Percentiles rank a stretch among this genome's conserved stretches.
Conservation (phyloP, 768 basidiomycete genomes). For the Tulasnella calospora region DNA sequence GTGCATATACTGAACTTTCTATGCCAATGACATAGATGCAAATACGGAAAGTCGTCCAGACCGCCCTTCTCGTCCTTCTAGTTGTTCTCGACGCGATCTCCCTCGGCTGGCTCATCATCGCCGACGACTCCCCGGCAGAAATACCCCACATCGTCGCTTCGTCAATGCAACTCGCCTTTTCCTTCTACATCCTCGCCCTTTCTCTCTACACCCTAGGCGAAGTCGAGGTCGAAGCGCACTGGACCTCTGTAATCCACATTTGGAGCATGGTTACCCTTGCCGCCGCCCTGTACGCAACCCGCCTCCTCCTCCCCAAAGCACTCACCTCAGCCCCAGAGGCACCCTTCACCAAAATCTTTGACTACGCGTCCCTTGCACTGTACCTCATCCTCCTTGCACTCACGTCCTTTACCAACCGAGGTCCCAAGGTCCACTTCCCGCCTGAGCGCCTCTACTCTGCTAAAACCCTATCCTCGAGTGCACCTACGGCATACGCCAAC, state of each 20-base stretch:
- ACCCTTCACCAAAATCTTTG: conserved; percentile 36
- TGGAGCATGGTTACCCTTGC: conserved; percentile 52
- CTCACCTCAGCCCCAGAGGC: background rate
- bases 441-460: conserved; percentile 68
- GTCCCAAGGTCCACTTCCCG: conserved; percentile 71
- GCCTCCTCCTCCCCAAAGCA: conserved; percentile 52
- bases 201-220: conserved; percentile 49
- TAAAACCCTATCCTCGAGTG: conserved; percentile 56
- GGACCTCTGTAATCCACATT: conserved; percentile 57
- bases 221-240: conserved; percentile 40
- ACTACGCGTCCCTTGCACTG: conserved; percentile 51
- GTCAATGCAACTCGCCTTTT: conserved; percentile 49
- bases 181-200: conserved; percentile 56
- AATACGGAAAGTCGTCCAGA: conserved; percentile 52
- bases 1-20: background rate
- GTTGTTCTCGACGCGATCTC: conserved; percentile 50
- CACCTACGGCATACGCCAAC: conserved; percentile 64
- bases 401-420: conserved; percentile 54
- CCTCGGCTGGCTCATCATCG: conserved; percentile 51
- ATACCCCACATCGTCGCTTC: conserved; percentile 38
- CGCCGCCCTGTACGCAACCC: conserved; percentile 42
- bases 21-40: conserved; percentile 45
- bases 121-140: conserved; percentile 30
- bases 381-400: conserved; percentile 48
- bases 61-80: conserved; percentile 45